phyloP scores from a whole-genome alignment of 805 yeast species.

The Lachancea mirantina region DNA sequence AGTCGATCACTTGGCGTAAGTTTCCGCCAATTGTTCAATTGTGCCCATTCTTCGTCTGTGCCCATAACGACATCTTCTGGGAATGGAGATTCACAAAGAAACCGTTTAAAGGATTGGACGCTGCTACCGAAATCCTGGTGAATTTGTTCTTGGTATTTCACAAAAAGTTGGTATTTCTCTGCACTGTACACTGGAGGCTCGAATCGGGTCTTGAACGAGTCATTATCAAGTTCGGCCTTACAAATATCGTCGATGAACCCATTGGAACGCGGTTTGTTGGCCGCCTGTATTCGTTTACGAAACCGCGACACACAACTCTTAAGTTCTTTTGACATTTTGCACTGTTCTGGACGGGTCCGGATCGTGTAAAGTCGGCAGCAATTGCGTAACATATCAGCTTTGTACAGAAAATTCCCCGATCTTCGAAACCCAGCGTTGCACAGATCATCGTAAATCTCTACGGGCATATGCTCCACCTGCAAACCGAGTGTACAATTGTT shows the following conservation, averaged over 20 bases:
- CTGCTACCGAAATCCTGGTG: slow-evolving; percentile 57
- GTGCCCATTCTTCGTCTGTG: slow-evolving; percentile 21
- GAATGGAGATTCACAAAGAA: slow-evolving; percentile 68
- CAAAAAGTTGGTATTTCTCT: slow-evolving; percentile 58
- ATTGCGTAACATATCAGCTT: slow-evolving; percentile 58
- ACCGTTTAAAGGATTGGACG: slow-evolving; percentile 46
- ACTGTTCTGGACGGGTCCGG: slow-evolving; percentile 44
- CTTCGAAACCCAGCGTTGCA: slow-evolving; percentile 74
- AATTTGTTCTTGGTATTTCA: slow-evolving; percentile 60
- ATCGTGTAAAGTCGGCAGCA: slow-evolving; percentile 82
- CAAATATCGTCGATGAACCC: slow-evolving; percentile 33
- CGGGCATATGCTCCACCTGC: slow-evolving; percentile 39
- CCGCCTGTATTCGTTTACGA: slow-evolving; percentile 18
- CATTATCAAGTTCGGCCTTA: slow-evolving; percentile 31
- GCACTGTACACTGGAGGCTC: slow-evolving; percentile 46
- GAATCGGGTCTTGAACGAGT: slow-evolving; percentile 36
- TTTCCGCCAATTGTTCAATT: slow-evolving; percentile 34
- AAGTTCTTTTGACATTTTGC: slow-evolving; percentile 56
- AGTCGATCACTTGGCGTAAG: slow-evolving; percentile 16
- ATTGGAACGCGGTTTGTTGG: slow-evolving; percentile 12
- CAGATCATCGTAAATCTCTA: slow-evolving; percentile 51
- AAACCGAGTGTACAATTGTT: slow-evolving; percentile 33
- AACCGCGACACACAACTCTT: slow-evolving; percentile 60
- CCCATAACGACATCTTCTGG: slow-evolving; percentile 20
- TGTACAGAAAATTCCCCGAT: slow-evolving; percentile 62